Evolutionary conservation across 257 asterid genomes (phyloP), one percentile per base, ranked within the genome.

Genomic region (Nemophila menziesii): DNA sequence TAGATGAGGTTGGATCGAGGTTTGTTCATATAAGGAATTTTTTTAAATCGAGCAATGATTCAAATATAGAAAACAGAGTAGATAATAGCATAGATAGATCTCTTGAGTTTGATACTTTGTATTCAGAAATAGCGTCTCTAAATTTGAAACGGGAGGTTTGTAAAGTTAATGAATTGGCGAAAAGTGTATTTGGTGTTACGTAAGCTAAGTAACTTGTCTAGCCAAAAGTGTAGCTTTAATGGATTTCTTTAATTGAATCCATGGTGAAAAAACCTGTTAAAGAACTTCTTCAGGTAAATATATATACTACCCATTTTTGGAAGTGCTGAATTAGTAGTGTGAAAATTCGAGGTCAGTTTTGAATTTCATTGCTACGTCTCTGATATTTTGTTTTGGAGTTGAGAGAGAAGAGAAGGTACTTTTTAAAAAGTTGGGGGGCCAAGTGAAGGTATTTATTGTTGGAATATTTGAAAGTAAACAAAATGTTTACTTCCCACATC

Each of bases 1-100:
- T 89, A 26, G 75, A 81, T 52, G 86, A 84, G 74, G 80, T 83
- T 41, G 82, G 55, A 23, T 64, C 75, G 4, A 38, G 55, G 39
- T 43, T 68, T 70, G 73, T 74, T 61, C n/a, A n/a, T n/a, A n/a
- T n/a, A n/a, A n/a, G n/a, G n/a, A n/a, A n/a, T n/a, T n/a, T n/a
- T 29, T 29, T 13, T 29, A 29, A 29, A 7, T 1, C 5, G 9
- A 7, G 5, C 36, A 2, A 29, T 5, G 3, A 29, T 29, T 10
- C 36, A 13, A 29, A 29, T 29, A 5, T 29, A 29, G 36, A 29
- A 29, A 7, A 2, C 12, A 29, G 8, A 29, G 36, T 5, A 29
- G 36, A 29, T 7, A 13, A 29, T 29, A 29, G 36, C 8, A 29
- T 29, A 7, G 12, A 29, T 29, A 29, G 36, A 29, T 29, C 36